Evolutionary conservation across 768 basidiomycete genomes (phyloP).

Genomic region (Termitomyces sp.): DNA sequence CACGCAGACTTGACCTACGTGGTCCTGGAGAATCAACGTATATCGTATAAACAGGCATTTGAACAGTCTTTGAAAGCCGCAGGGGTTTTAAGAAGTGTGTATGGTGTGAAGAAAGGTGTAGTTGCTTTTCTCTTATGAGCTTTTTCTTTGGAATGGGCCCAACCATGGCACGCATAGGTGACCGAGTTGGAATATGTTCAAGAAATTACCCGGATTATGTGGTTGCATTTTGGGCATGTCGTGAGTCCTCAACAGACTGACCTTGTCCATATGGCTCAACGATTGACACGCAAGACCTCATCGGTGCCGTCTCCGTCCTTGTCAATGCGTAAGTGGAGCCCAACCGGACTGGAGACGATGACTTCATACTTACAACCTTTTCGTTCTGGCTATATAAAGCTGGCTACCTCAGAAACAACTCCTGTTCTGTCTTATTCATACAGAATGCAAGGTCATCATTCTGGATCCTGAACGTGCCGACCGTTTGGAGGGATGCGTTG

Average conservation of each 20-base stretch:
- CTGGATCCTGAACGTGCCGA: slow-evolving; percentile 42
- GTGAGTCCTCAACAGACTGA: slow-evolving; percentile 17
- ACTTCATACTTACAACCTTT: background rate
- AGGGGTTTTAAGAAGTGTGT: slow-evolving; percentile 29
- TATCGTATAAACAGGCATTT: slow-evolving; percentile 35
- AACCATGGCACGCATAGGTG: slow-evolving; percentile 18
- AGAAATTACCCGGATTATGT: slow-evolving; percentile 44
- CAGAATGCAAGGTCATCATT: slow-evolving; percentile 36
- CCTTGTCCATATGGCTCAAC: background rate
- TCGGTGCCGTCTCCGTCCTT: slow-evolving; percentile 44
- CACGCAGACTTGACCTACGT: slow-evolving; percentile 37
- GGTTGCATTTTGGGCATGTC: slow-evolving; percentile 43
- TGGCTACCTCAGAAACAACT: slow-evolving; percentile 37
- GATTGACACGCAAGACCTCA: slow-evolving; percentile 22
- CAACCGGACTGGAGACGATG: background rate
- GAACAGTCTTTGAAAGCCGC: slow-evolving; percentile 30
- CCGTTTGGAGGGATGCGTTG: slow-evolving; percentile 21
- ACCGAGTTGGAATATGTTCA: slow-evolving; percentile 40
- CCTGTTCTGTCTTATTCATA: slow-evolving; percentile 38
- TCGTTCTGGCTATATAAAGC: slow-evolving; percentile 10
- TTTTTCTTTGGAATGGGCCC: background rate
- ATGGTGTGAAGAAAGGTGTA: slow-evolving; percentile 42
- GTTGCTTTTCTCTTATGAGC: background rate
- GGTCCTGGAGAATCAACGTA: slow-evolving; percentile 42
- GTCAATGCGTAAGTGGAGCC: slow-evolving; percentile 35